phyloP scores from a whole-genome alignment of 805 yeast species.

The Hanseniaspora occidentalis region DNA sequence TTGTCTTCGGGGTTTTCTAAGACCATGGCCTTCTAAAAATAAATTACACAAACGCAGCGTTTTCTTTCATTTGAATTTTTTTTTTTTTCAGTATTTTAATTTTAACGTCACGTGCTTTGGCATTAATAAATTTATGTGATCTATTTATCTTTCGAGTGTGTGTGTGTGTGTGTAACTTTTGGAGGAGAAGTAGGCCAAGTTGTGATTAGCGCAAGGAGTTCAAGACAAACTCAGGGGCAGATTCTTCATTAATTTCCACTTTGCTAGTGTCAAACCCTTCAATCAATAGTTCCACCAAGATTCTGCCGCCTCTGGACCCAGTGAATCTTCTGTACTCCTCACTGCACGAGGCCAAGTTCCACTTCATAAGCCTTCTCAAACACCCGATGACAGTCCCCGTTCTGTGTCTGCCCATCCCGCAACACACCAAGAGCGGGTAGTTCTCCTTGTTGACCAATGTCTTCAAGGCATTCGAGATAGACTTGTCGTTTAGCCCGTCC shows the following conservation, averaged over 20 bases:
- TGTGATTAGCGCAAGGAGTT: constrained; percentile 11
- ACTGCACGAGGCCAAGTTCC: constrained; percentile 88
- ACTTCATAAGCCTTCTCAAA: constrained; percentile 81
- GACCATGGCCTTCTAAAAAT: too few relatives aligned
- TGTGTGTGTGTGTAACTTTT: neutral
- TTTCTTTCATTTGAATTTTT: neutral
- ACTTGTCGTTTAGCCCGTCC: constrained; percentile 83
- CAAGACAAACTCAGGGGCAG: constrained; percentile 23
- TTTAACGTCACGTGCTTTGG: too few relatives aligned
- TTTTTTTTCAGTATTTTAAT: neutral
- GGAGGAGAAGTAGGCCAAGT: too few relatives aligned
- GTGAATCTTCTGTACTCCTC: constrained; percentile 93
- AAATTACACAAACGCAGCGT: neutral
- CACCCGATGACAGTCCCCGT: constrained; percentile 97
- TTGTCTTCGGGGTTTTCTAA: too few relatives aligned
- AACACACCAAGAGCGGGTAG: constrained; percentile 82
- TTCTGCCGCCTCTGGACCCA: constrained; percentile 85
- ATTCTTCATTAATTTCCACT: constrained; percentile 18
- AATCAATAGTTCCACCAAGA: constrained; percentile 78
- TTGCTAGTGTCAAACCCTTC: constrained; percentile 35
- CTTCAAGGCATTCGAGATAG: constrained; percentile 68
- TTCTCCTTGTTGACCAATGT: constrained; percentile 59
- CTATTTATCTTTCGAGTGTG: neutral
- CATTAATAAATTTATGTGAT: neutral
- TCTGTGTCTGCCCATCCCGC: constrained; percentile 97